phyloP scores from a whole-genome alignment of 2,329 filamentous ascomycete species.

The Aspergillus flavus region DNA sequence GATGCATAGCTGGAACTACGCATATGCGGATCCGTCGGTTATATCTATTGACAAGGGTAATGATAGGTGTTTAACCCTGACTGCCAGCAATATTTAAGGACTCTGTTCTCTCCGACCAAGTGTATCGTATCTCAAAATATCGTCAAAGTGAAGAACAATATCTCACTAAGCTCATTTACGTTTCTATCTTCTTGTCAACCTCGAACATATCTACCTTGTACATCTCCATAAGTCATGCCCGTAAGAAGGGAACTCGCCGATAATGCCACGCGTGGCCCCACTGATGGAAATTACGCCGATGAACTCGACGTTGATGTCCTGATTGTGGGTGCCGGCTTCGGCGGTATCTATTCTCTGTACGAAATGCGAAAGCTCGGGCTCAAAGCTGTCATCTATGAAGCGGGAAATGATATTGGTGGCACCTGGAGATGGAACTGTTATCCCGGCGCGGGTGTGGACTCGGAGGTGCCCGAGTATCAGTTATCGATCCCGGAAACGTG shows the following conservation, averaged over 20 bases:
- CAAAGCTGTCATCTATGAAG: slow-evolving; percentile 55
- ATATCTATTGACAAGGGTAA: not conserved
- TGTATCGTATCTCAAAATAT: not conserved
- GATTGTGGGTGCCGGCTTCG: slow-evolving; percentile 27
- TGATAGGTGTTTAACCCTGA: not conserved
- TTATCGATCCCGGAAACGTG: slow-evolving; percentile 54
- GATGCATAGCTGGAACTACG: not conserved
- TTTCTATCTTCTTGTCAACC: not conserved
- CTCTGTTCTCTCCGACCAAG: not conserved
- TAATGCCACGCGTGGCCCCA: not conserved
- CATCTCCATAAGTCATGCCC: not conserved
- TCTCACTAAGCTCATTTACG: not conserved
- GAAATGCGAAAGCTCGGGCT: slow-evolving; percentile 54
- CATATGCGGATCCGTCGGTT: not conserved
- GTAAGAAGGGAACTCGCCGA: not conserved
- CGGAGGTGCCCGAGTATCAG: slow-evolving; percentile 57
- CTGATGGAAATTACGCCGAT: slow-evolving; percentile 30
- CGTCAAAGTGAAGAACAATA: not conserved
- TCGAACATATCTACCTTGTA: not conserved
- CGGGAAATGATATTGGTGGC: slow-evolving; percentile 55
- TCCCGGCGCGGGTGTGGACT: slow-evolving; percentile 59
- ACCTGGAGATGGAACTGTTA: slow-evolving; percentile 62
- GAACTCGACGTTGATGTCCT: slow-evolving; percentile 27
- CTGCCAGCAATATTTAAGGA: not conserved
- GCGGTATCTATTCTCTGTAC: slow-evolving; percentile 55